Conservation (phyloP, 1,284 basidiomycete species). For the Melampsora americana region DNA sequence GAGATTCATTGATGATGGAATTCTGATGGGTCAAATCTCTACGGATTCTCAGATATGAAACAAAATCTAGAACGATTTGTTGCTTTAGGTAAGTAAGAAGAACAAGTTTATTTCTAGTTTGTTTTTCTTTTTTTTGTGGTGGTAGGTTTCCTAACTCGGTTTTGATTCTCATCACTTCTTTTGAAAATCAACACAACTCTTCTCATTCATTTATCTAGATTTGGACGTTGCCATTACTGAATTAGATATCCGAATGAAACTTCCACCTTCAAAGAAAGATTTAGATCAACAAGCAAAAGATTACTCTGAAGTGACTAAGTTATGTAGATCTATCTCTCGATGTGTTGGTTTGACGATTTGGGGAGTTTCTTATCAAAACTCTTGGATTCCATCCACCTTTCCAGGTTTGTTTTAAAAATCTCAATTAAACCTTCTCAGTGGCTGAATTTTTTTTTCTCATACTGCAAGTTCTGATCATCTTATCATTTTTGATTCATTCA, state of each 20-base stretch:
- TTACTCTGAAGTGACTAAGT: neutral
- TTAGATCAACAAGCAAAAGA: neutral
- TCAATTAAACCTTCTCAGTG: no score
- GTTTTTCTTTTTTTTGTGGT: no score
- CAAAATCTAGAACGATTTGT: constrained; percentile 16
- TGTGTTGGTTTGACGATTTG: constrained; percentile 13
- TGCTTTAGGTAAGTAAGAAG: neutral
- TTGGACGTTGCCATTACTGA: constrained; percentile 28
- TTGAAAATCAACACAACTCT: neutral
- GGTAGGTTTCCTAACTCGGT: neutral
- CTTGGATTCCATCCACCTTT: constrained; percentile 5
- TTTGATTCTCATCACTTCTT: neutral
- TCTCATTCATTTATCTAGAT: neutral
- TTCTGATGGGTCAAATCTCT: no score
- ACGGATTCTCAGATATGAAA: neutral
- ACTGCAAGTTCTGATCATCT: neutral
- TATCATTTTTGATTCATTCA: neutral
- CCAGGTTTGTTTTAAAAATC: neutral
- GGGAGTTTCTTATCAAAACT: constrained; percentile 14
- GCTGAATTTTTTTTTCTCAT: no score
- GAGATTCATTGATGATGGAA: no score
- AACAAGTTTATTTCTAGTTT: no score
- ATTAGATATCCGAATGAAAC: constrained; percentile 23
- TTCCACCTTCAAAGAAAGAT: constrained; percentile 1
- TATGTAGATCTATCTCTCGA: neutral